Percentiles rank a stretch among this genome's conserved stretches.
Evolutionary conservation across 1,139 yeast species (phyloP).

Genomic region (Petasospora rhodanensis): DNA sequence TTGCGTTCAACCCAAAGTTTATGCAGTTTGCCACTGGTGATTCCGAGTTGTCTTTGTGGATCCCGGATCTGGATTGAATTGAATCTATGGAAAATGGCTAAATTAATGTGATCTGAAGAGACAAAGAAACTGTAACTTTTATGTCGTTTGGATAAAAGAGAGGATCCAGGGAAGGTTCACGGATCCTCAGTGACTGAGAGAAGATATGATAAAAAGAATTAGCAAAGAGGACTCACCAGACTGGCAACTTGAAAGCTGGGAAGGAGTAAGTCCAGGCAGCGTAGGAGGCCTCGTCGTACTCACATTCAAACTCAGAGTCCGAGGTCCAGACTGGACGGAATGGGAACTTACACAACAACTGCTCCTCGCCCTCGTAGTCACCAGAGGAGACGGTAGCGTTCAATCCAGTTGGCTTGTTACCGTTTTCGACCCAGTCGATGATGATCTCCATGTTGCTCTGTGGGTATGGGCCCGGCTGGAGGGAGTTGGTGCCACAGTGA

Average conservation of each 20-base stretch:
- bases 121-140: no score
- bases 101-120: no score
- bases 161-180: no score
- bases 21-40: conserved; percentile 83
- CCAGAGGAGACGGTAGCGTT: conserved; percentile 3
- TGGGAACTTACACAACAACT: conserved; percentile 4
- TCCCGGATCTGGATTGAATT: no score
- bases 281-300: conserved; percentile 1
- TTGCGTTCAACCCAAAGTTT: conserved; percentile 74
- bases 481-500: conserved; percentile 1
- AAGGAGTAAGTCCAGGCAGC: conserved; percentile 3
- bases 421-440: conserved; percentile 6
- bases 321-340: conserved; percentile 2
- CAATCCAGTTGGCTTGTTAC: conserved; percentile 1
- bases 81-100: no score
- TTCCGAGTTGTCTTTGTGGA: conserved; percentile 24
- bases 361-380: conserved; percentile 2
- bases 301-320: conserved; percentile 1
- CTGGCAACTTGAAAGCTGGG: conserved; percentile 1
- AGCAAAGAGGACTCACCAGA: conserved; percentile 1
- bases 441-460: conserved; percentile 2
- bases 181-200: neutral
- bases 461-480: conserved; percentile 5
- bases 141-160: neutral
- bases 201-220: no score